Evolutionary conservation across 179 eudicot genomes (phyloP).

Genomic region (Sideroxylon spinosum): DNA sequence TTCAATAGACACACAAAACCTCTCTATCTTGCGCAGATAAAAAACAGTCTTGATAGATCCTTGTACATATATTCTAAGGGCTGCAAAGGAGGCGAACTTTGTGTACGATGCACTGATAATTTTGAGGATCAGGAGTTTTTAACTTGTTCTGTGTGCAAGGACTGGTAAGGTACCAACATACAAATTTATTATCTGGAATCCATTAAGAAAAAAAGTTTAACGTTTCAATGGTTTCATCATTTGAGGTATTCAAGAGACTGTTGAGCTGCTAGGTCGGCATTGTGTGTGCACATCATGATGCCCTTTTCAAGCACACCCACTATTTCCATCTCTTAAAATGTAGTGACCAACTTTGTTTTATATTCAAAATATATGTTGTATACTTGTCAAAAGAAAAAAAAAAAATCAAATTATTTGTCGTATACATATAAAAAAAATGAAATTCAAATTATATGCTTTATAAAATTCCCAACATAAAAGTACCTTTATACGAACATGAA

Average conservation of each 20-base stretch:
- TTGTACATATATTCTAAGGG: constrained; percentile 49
- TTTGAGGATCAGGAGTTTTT: constrained; percentile 52
- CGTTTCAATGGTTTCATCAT: not conserved
- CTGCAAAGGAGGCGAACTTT: constrained; percentile 48
- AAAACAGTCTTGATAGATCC: constrained; percentile 59
- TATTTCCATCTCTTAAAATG: not conserved
- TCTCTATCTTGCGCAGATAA: constrained; percentile 48
- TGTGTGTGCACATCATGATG: no score
- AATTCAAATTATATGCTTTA: no score
- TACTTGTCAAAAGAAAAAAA: no score
- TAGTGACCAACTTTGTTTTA: no score
- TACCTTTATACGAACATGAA: no score
- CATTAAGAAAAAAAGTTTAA: not conserved
- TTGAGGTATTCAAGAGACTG: constrained; percentile 16
- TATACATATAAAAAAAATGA: no score
- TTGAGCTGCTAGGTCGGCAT: not conserved
- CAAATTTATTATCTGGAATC: constrained; percentile 11
- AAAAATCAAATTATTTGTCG: no score
- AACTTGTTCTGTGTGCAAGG: constrained; percentile 74
- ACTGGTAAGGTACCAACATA: constrained; percentile 56
- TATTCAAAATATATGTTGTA: no score
- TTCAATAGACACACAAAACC: not conserved
- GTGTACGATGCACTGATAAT: constrained; percentile 52
- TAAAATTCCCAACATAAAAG: no score
- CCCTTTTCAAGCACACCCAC: no score